Evolutionary conservation across 1,284 basidiomycete species (phyloP), one percentile per base, ranked within the genome.

Genomic region (Tilletia caries): DNA sequence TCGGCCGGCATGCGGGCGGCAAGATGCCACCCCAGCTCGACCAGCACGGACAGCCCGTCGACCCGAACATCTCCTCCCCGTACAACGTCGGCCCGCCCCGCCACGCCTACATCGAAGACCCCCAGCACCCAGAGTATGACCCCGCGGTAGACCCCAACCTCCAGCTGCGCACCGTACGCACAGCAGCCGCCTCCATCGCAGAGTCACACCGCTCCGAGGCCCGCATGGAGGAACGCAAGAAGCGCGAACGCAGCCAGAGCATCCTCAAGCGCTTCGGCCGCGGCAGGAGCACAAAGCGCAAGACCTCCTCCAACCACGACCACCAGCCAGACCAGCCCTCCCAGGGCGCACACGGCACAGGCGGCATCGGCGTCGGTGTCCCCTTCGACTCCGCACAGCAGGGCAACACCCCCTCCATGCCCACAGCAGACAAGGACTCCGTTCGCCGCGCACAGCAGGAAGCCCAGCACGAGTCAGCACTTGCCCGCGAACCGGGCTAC

Each of bases 101-200:
- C 37, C 67, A 73, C 23, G 41, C 70, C 12, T 76, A 75, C 68
- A 58, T 80, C 65, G 77, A 76, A 10, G 78, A 80, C 33, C 78
- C 78, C 0, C 71, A 74, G 2, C 77, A 80, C 70, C 77, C 77
- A 25, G 77, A 80, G 52, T 80, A 80, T 66, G 78, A 79, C 44
- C 78, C 78, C 6, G 74, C 75, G 67, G 74, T 80, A 13, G 78
- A 80, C 48, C 78, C 78, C 32, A 76, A 79, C 37, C 74, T 79
- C 12, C 78, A 80, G 70, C 75, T 80, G 58, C 73, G 73, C 67
- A 79, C 76, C 12, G 78, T 80, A 50, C 69, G 78, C n/a, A 80
- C 78, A n/a, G 78, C 78, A 8, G 78, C 78, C 34, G 78, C 76
- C 20, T 79, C 77, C 46, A 80, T 80, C 34, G 78, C 78, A 37